These are phyloP conservation scores for Globisporangium radiosum DNA, from an alignment of 352 stramenopile genomes.

Conservation along the genomic window DNA sequence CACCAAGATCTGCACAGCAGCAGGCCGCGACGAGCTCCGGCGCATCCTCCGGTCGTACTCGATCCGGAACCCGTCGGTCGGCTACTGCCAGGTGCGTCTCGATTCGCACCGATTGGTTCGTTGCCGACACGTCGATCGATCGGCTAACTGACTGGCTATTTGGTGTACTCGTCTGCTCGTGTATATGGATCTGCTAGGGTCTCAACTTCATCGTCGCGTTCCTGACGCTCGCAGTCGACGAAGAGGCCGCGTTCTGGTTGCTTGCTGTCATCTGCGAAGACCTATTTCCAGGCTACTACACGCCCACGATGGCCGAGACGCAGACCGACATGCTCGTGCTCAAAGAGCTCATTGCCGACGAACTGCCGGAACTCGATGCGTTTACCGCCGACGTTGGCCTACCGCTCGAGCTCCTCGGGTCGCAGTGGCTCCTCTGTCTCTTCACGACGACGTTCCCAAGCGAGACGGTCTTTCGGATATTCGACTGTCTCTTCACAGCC, in stretches of 20 bases:
- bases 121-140: too few species aligned
- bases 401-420: slow-evolving; percentile 82
- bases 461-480: slow-evolving; percentile 84
- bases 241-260: slow-evolving; percentile 88
- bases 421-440: slow-evolving; percentile 87
- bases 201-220: slow-evolving; percentile 89
- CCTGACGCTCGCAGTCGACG: slow-evolving; percentile 67
- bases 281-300: slow-evolving; percentile 86
- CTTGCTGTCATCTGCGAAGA: slow-evolving; percentile 87
- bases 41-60: slow-evolving; percentile 79
- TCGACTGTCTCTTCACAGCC: slow-evolving; percentile 77
- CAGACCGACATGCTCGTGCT: slow-evolving; percentile 88
- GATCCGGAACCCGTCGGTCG: slow-evolving; percentile 65
- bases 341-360: slow-evolving; percentile 77
- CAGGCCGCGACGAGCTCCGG: slow-evolving; percentile 42
- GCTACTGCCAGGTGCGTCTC: slow-evolving; percentile 72
- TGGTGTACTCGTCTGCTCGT: not conserved
- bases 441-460: slow-evolving; percentile 89
- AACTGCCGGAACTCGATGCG: slow-evolving; percentile 68
- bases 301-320: slow-evolving; percentile 82
- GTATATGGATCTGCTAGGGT: slow-evolving; percentile 18
- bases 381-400: slow-evolving; percentile 71
- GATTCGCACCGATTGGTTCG: too few species aligned
- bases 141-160: not conserved
- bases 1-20: slow-evolving; percentile 53